Evolutionary conservation across 108 stramenopile species (phyloP).

Genomic region (Bacterosira constricta): DNA sequence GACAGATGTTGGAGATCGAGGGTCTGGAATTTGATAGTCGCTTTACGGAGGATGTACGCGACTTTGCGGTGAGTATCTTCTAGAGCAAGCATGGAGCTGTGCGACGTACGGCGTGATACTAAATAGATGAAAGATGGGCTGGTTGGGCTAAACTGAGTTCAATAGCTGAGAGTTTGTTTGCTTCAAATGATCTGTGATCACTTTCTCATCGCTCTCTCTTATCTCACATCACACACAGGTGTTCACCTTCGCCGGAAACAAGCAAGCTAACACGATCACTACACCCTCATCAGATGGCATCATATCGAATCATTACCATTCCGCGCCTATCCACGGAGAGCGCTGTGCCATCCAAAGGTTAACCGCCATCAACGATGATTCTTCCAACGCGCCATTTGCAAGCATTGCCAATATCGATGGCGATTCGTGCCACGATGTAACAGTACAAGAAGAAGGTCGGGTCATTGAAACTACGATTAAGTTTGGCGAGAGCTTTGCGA

Average conservation of each 20-base stretch:
- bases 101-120: no score
- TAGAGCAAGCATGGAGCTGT: no score
- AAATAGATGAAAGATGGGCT: no score
- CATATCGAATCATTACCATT: not conserved
- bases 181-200: no score
- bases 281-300: not conserved
- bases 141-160: no score
- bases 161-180: no score
- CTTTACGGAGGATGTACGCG: not conserved
- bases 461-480: not conserved
- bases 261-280: no score
- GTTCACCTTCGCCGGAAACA: not conserved
- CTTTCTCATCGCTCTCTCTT: not conserved
- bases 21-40: not conserved
- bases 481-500: not conserved
- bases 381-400: not conserved
- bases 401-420: not conserved
- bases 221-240: not conserved
- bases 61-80: conserved; percentile 7
- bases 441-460: not conserved
- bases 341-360: not conserved
- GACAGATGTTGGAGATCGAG: not conserved
- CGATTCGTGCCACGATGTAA: not conserved
- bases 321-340: not conserved
- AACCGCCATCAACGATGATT: not conserved